Evolutionary conservation across 2,329 filamentous ascomycete species (phyloP), one percentile per base, ranked within the genome.

Genomic region (Sporothrix variecibatus): DNA sequence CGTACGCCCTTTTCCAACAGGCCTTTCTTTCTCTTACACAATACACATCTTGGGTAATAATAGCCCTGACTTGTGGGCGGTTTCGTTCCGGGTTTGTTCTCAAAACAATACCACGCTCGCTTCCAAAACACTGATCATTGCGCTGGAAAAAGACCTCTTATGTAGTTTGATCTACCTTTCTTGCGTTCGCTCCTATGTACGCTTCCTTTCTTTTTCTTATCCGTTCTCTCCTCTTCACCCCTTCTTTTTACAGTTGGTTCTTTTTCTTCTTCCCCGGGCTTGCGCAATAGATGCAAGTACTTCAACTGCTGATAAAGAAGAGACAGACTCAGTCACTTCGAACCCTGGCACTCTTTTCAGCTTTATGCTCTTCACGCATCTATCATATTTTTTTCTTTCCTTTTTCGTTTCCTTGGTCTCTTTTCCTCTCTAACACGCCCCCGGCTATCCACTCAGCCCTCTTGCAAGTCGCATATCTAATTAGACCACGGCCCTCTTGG

Each of bases 391-490:
- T 64, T 49, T 53, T 46, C n/a, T 28, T 67, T 17, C 40, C 58
- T 71, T 26, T 71, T 38, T 74, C 43, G 9, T 46, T 65, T 65
- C n/a, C 12, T 43, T 62, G 43, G 26, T 49, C n/a, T 34, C 4
- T 26, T 43, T 49, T 46, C n/a, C 38, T 72, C 56, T 72, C 56
- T 38, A 28, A 49, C 46, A 34, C 58, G n/a, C 71, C 71, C 38
- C 53, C 31, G 20, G 40, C 20, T 49, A 46, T 28, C 43, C 43
- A 60, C 56, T 64, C 70, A 72, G 70, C 70, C 70, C 40, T 72
- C 70, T 62, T 43, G 4, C 34, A n/a, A 38, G 38, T 60, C 40
- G 70, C 71, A 72, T 53, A 65, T 72, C 71, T 64, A 65, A 72
- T 72, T 72, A 53, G 43, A 72, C 71, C n/a, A 28, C 43, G 28